phyloP scores from a whole-genome alignment of 768 basidiomycete genomes.

The Mycena maculata region DNA sequence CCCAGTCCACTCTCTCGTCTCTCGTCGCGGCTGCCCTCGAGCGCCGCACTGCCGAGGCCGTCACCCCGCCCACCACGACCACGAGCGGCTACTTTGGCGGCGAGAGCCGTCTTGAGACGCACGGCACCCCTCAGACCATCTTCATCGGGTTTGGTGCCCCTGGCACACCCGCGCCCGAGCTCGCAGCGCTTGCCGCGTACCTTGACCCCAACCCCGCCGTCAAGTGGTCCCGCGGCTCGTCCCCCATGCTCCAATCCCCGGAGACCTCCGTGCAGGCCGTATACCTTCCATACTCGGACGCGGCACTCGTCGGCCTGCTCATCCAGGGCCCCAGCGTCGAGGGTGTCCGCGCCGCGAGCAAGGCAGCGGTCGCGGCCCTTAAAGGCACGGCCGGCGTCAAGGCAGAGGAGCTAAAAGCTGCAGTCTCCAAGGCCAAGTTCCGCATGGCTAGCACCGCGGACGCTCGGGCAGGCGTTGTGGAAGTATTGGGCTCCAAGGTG shows the following conservation, averaged over 20 bases:
- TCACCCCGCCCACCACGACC: conserved; percentile 49
- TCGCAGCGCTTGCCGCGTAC: conserved; percentile 83
- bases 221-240: conserved; percentile 87
- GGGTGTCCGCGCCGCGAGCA: conserved; percentile 74
- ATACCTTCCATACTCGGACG: conserved; percentile 92
- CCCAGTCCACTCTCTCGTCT: conserved; percentile 71
- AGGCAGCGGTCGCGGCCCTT: conserved; percentile 75
- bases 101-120: conserved; percentile 78
- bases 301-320: conserved; percentile 85
- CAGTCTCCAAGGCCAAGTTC: conserved; percentile 91
- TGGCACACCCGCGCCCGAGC: conserved; percentile 71
- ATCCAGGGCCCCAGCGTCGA: conserved; percentile 75
- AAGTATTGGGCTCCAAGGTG: conserved; percentile 74
- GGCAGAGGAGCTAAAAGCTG: conserved; percentile 80
- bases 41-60: conserved; percentile 53
- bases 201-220: conserved; percentile 83
- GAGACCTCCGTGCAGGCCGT: conserved; percentile 76
- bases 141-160: conserved; percentile 91
- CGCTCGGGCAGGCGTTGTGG: conserved; percentile 72
- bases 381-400: conserved; percentile 72
- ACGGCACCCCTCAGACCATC: conserved; percentile 75
- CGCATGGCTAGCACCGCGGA: conserved; percentile 78
- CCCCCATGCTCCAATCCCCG: conserved; percentile 72
- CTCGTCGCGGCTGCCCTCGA: conserved; percentile 81
- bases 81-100: conserved; percentile 79